Percentiles rank a stretch among this genome's conserved stretches.
These are phyloP conservation scores for Pancytospora epiphaga DNA, from an alignment of 371 early-diverging fungal genomes.

Conservation along the genomic window DNA sequence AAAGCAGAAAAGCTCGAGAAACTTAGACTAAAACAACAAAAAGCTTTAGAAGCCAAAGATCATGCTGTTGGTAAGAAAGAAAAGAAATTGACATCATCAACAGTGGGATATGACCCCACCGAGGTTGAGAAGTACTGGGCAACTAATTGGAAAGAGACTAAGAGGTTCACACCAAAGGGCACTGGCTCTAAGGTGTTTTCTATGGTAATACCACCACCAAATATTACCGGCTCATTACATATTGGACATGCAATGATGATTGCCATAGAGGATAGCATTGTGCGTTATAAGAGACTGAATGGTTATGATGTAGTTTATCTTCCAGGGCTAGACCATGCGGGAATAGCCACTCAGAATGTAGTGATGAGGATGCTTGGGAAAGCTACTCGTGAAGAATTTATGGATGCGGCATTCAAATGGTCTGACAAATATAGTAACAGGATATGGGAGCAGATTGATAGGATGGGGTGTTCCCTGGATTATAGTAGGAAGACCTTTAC, in stretches of 20 bases:
- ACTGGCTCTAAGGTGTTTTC: slow-evolving; percentile 67
- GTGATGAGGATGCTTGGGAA: slow-evolving; percentile 76
- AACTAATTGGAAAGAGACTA: slow-evolving; percentile 80
- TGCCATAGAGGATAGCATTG: slow-evolving; percentile 84
- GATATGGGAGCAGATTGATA: slow-evolving; percentile 79
- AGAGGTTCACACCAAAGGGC: slow-evolving; percentile 75
- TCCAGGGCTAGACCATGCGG: slow-evolving; percentile 97
- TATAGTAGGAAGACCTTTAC: slow-evolving; percentile 85
- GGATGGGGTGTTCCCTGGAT: slow-evolving; percentile 84
- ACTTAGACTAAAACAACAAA: slow-evolving; percentile 64
- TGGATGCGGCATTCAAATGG: slow-evolving; percentile 86
- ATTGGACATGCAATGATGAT: slow-evolving; percentile 90
- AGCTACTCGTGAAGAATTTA: slow-evolving; percentile 79
- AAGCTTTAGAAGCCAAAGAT: neutral
- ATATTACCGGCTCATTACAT: slow-evolving; percentile 93
- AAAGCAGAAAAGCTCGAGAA: slow-evolving; percentile 79
- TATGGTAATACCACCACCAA: slow-evolving; percentile 92
- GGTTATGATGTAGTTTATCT: slow-evolving; percentile 83
- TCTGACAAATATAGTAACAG: slow-evolving; percentile 68
- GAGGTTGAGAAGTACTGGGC: slow-evolving; percentile 92
- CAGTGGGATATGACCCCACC: slow-evolving; percentile 71
- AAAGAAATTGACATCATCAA: slow-evolving; percentile 6
- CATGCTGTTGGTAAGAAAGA: neutral
- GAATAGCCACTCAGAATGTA: slow-evolving; percentile 92
- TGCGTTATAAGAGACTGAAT: slow-evolving; percentile 87